phyloP scores from a whole-genome alignment of 768 basidiomycete genomes.

The Pisolithus microcarpus region DNA sequence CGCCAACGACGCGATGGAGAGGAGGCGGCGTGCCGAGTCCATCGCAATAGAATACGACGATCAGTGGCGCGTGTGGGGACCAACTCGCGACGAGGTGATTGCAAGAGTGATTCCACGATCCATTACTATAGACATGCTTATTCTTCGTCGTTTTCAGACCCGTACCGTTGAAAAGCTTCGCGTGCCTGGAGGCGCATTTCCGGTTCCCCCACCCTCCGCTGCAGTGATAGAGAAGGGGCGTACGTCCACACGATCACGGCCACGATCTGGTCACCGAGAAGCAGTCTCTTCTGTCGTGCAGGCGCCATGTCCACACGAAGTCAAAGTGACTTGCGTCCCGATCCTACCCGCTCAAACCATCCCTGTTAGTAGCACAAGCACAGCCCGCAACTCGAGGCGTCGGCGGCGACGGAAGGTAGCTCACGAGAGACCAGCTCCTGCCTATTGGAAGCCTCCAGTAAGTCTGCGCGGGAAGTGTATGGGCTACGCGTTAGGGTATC shows the following conservation, averaged over 20 bases:
- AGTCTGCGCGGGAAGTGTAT: constrained; percentile 17
- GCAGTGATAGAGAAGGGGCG: constrained; percentile 19
- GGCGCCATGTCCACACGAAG: constrained; percentile 19
- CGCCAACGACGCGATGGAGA: constrained; percentile 33
- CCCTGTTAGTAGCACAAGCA: background rate
- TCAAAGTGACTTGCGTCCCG: constrained; percentile 9
- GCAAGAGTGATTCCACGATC: background rate
- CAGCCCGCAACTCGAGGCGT: background rate
- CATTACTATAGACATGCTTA: background rate
- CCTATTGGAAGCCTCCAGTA: constrained; percentile 24
- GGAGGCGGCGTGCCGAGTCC: constrained; percentile 32
- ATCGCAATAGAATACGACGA: constrained; percentile 34
- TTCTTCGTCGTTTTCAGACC: constrained; percentile 8
- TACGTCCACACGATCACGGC: background rate
- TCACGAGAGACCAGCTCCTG: constrained; percentile 15
- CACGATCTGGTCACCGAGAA: background rate
- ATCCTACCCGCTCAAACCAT: constrained; percentile 14
- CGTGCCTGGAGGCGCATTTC: background rate
- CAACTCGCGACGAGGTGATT: constrained; percentile 17
- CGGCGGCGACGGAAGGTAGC: constrained; percentile 7
- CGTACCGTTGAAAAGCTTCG: constrained; percentile 7
- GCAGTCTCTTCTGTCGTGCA: background rate
- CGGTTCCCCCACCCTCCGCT: constrained; percentile 9
- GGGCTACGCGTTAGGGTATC: constrained; percentile 28
- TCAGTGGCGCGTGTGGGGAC: constrained; percentile 17